These are phyloP conservation scores for Leptographium radiaticola DNA, from an alignment of 2,329 filamentous ascomycete genomes.

Conservation along the genomic window DNA sequence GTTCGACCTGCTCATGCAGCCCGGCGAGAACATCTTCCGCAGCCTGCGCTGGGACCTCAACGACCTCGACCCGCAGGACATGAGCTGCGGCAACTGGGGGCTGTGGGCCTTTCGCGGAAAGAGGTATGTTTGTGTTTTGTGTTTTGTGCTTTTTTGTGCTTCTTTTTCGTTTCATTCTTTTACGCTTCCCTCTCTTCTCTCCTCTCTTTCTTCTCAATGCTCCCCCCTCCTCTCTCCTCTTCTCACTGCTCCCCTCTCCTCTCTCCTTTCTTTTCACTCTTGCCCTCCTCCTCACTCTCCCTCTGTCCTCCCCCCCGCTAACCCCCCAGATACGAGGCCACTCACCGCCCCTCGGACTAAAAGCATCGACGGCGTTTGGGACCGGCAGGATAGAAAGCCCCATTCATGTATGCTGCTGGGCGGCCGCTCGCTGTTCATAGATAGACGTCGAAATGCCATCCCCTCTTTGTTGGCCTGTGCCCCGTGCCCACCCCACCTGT, in stretches of 20 bases:
- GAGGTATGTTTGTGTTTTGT: constrained; percentile 45
- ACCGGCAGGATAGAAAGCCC: not conserved
- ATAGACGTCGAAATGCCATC: constrained; percentile 7
- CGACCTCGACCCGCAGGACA: constrained; percentile 83
- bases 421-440: not conserved
- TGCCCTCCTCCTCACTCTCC: too few relatives aligned
- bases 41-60: constrained; percentile 96
- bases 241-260: not conserved
- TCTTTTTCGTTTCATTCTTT: not conserved
- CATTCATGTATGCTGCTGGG: not conserved
- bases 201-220: not conserved
- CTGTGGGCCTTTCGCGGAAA: constrained; percentile 96
- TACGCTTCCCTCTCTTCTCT: not conserved
- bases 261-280: too few relatives aligned
- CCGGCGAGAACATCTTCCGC: constrained; percentile 86
- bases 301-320: not conserved
- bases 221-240: too few relatives aligned
- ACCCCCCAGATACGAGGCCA: constrained; percentile 11
- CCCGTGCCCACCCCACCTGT: too few relatives aligned
- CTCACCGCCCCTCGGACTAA: constrained; percentile 3
- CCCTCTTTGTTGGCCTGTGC: too few relatives aligned
- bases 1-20: constrained; percentile 82
- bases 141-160: not conserved
- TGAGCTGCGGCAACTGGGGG: constrained; percentile 94
- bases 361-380: not conserved